A percentile compares a stretch with the other conserved stretches of the same genome.
Conservation (phyloP, 331 rosid species). For the Prunus yedoensis region DNA sequence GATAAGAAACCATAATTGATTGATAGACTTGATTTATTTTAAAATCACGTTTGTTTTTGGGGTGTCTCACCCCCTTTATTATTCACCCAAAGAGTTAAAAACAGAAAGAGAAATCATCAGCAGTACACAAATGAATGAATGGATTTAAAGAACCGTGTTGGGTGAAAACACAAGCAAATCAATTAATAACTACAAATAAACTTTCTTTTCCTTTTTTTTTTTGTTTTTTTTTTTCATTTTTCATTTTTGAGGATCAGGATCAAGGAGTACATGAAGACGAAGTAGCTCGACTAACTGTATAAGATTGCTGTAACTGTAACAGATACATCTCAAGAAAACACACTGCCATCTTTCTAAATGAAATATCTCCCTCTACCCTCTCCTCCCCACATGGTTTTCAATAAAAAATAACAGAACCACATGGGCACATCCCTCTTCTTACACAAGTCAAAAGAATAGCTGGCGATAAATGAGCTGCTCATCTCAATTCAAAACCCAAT, state of each 20-base stretch:
- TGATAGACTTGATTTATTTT: too few species aligned
- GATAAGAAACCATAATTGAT: too few species aligned
- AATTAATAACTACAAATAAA: neutral
- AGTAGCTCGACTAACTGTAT: slow-evolving; percentile 27
- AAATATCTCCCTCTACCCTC: slow-evolving; percentile 33
- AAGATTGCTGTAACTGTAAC: slow-evolving; percentile 20
- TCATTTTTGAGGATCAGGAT: neutral
- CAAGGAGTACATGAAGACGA: slow-evolving; percentile 19
- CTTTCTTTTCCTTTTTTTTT: neutral
- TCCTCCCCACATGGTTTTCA: slow-evolving; percentile 62
- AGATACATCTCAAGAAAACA: slow-evolving; percentile 12
- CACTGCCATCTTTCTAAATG: slow-evolving; percentile 28
- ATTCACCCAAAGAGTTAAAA: too few species aligned
- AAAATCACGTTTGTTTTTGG: too few species aligned
- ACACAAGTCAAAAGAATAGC: slow-evolving; percentile 73
- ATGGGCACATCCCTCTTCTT: slow-evolving; percentile 46
- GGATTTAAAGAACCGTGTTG: neutral
- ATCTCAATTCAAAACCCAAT: slow-evolving; percentile 51
- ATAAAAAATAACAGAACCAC: slow-evolving; percentile 73
- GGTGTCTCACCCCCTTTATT: too few species aligned
- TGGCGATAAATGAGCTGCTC: slow-evolving; percentile 40
- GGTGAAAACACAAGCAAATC: neutral
- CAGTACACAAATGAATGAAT: neutral
- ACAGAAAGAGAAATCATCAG: too few species aligned
- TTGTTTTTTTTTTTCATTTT: neutral